phyloP scores from a whole-genome alignment of 1,284 basidiomycete genomes.

The Anthracocystis setariae region DNA sequence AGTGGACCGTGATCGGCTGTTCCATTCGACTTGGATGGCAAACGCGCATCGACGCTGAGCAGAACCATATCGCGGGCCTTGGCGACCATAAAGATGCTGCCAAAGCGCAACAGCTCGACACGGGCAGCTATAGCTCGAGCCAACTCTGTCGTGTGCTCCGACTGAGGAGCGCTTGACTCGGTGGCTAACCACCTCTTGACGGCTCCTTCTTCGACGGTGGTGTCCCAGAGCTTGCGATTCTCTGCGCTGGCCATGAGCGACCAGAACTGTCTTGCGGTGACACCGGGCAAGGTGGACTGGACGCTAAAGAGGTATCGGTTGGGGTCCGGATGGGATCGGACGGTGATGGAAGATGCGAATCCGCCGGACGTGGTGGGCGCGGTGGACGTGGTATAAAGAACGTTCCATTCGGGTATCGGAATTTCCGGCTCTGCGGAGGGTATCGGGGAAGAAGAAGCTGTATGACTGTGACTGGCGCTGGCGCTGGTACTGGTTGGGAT shows the following conservation, averaged over 20 bases:
- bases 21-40: constrained; percentile 27
- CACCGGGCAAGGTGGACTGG: constrained; percentile 47
- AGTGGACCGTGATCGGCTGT: constrained; percentile 13
- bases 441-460: constrained; percentile 12
- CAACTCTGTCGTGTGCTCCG: constrained; percentile 4
- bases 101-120: constrained; percentile 53
- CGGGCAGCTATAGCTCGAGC: constrained; percentile 36
- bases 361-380: constrained; percentile 20
- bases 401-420: constrained; percentile 51
- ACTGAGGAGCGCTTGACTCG: constrained; percentile 3
- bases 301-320: constrained; percentile 55
- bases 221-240: constrained; percentile 59
- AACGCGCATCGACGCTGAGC: constrained; percentile 51
- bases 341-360: constrained; percentile 49
- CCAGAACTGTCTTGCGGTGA: constrained; percentile 58
- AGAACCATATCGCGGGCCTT: constrained; percentile 59
- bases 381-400: constrained; percentile 44
- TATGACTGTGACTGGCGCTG: constrained; percentile 14
- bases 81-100: constrained; percentile 63
- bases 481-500: constrained; percentile 3
- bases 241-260: constrained; percentile 58
- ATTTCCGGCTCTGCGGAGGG: constrained; percentile 25
- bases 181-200: constrained; percentile 47
- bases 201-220: constrained; percentile 39
- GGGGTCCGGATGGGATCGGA: constrained; percentile 52